Evolutionary conservation across 2,329 filamentous ascomycete species (phyloP).

Genomic region (Thielaviopsis populi): DNA sequence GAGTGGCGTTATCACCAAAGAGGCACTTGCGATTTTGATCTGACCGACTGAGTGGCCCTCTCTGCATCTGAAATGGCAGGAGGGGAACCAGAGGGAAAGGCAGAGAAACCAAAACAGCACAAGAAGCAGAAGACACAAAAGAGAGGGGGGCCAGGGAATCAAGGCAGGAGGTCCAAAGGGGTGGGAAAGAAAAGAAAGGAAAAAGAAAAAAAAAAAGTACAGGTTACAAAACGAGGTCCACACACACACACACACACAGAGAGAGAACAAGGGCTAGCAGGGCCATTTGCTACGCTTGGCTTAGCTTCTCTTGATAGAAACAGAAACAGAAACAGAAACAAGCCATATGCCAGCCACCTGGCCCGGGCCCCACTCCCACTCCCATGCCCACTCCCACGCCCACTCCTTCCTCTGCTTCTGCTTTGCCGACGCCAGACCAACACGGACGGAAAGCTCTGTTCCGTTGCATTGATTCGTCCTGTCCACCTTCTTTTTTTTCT

Average conservation of each 20-base stretch:
- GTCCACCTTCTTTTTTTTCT: neutral
- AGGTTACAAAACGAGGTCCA: neutral
- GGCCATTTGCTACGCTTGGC: neutral
- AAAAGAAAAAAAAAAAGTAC: neutral
- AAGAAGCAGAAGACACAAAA: neutral
- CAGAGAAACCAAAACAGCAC: neutral
- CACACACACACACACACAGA: neutral
- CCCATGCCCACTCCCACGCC: neutral
- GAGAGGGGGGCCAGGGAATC: neutral
- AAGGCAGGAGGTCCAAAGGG: neutral
- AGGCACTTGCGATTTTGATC: neutral
- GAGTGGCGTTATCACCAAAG: neutral
- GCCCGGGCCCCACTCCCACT: neutral
- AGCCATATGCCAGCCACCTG: neutral
- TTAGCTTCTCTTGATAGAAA: neutral
- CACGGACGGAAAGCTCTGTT: neutral
- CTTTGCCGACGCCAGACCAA: neutral
- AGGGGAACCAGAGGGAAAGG: neutral
- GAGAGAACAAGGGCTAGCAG: neutral
- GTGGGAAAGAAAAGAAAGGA: neutral
- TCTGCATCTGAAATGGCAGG: neutral
- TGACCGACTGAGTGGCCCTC: neutral
- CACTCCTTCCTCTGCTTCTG: neutral
- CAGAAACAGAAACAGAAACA: slow-evolving; percentile 3
- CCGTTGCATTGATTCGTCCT: neutral